These are phyloP conservation scores for Brassica hybrid DNA, from an alignment of 441 rosid genomes.

Conservation along the genomic window DNA sequence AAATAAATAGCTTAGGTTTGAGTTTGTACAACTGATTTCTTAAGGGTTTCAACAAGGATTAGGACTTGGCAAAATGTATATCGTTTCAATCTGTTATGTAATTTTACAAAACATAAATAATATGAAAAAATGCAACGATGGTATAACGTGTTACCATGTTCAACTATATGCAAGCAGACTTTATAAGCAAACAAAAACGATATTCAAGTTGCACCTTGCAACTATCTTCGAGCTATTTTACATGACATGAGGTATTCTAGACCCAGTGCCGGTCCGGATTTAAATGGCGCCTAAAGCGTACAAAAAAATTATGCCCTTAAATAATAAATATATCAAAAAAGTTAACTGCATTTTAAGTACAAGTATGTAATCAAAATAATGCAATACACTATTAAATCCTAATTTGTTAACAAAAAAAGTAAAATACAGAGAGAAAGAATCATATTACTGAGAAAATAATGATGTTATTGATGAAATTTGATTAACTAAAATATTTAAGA, in stretches of 20 bases:
- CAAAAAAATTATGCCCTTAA: too few relatives aligned
- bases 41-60: not conserved
- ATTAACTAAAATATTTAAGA: too few relatives aligned
- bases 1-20: not conserved
- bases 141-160: not conserved
- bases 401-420: too few relatives aligned
- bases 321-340: too few relatives aligned
- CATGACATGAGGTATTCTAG: not conserved
- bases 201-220: conserved; percentile 1
- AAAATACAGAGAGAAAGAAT: too few relatives aligned
- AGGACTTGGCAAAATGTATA: not conserved
- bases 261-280: too few relatives aligned
- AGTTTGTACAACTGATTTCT: conserved; percentile 4
- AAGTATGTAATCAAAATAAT: too few relatives aligned
- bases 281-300: too few relatives aligned
- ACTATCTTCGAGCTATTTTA: not conserved
- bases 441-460: too few relatives aligned
- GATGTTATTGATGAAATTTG: too few relatives aligned
- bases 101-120: conserved; percentile 1
- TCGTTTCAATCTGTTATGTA: not conserved
- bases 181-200: not conserved
- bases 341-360: too few relatives aligned
- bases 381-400: too few relatives aligned
- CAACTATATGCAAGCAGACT: conserved; percentile 5
- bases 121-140: conserved; percentile 5